These are phyloP conservation scores for Poronia punctata DNA, from an alignment of 495 filamentous ascomycete genomes.

Conservation along the genomic window DNA sequence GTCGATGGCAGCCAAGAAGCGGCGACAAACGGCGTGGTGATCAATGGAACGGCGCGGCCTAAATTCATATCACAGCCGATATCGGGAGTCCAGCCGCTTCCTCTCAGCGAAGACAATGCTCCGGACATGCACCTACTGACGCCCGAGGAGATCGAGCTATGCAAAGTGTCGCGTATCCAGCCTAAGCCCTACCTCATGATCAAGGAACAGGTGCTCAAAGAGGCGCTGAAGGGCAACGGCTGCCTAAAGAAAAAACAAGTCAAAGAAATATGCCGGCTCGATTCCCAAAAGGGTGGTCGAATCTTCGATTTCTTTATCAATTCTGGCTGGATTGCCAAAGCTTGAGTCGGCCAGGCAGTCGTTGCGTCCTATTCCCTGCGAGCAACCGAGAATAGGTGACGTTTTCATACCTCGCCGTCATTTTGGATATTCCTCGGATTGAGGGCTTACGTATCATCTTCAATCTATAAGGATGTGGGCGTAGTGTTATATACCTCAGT, in stretches of 20 bases:
- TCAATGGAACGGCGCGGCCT: conserved; percentile 37
- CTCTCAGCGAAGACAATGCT: conserved; percentile 67
- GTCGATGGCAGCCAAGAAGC: conserved; percentile 32
- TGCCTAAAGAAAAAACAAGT: conserved; percentile 86
- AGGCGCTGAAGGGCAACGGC: conserved; percentile 82
- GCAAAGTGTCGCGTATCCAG: conserved; percentile 69
- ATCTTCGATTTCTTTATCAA: conserved; percentile 94
- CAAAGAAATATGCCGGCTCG: conserved; percentile 50
- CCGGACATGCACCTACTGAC: conserved; percentile 82
- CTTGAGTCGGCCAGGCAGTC: conserved; percentile 18
- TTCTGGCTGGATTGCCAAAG: conserved; percentile 84
- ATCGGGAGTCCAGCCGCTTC: conserved; percentile 55
- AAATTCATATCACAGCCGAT: conserved; percentile 41
- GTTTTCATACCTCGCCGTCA: too few relatives aligned
- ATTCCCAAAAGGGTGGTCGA: conserved; percentile 49
- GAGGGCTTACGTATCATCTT: too few relatives aligned
- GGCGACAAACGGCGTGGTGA: conserved; percentile 28
- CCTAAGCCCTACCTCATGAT: conserved; percentile 93
- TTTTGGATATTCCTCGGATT: too few relatives aligned
- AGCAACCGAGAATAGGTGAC: too few relatives aligned
- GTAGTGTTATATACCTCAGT: too few relatives aligned
- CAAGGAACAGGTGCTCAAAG: conserved; percentile 80
- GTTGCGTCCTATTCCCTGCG: not conserved
- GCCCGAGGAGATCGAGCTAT: conserved; percentile 76
- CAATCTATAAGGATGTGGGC: too few relatives aligned